Percentiles rank a stretch among this genome's conserved stretches.
phyloP scores from a whole-genome alignment of 805 yeast genomes.

The Phaffomyces thermotolerans region DNA sequence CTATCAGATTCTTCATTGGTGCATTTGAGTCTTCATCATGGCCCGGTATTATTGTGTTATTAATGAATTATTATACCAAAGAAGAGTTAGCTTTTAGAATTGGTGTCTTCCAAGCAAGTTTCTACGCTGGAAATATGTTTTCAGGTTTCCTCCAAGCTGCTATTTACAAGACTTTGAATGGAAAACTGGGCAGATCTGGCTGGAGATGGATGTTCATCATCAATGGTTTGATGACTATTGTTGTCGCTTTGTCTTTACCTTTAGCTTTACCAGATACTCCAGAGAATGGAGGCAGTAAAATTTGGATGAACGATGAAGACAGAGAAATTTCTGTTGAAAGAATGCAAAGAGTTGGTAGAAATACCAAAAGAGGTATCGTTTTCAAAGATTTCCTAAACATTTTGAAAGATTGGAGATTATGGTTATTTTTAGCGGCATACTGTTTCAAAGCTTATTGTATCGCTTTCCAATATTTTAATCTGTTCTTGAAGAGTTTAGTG shows the following conservation, averaged over 20 bases:
- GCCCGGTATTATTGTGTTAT: slow-evolving; percentile 33
- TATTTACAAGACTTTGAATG: slow-evolving; percentile 5
- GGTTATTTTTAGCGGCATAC: slow-evolving; percentile 12
- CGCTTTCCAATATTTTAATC: slow-evolving; percentile 10
- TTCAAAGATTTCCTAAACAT: slow-evolving; percentile 3
- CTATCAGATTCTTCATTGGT: slow-evolving; percentile 59
- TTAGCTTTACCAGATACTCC: slow-evolving; percentile 33
- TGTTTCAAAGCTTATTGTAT: slow-evolving; percentile 6
- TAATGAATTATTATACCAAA: slow-evolving; percentile 30
- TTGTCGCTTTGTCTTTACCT: slow-evolving; percentile 28
- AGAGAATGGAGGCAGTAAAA: slow-evolving; percentile 19
- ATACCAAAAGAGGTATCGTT: slow-evolving; percentile 8
- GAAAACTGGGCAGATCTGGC: slow-evolving; percentile 7
- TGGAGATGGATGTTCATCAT: slow-evolving; percentile 15
- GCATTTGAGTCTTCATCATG: slow-evolving; percentile 58
- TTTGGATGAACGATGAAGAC: slow-evolving; percentile 28
- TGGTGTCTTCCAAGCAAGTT: slow-evolving; percentile 18
- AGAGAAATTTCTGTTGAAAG: slow-evolving; percentile 23
- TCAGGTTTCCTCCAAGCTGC: slow-evolving; percentile 32
- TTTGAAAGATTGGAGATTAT: slow-evolving; percentile 9
- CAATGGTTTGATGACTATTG: slow-evolving; percentile 13
- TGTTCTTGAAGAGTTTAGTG: slow-evolving; percentile 13
- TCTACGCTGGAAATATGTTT: slow-evolving; percentile 15
- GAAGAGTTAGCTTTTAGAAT: slow-evolving; percentile 30
- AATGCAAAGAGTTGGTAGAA: slow-evolving; percentile 11